Evolutionary conservation across 2,329 filamentous ascomycete species (phyloP).

Genomic region (Ophiostoma sp.): DNA sequence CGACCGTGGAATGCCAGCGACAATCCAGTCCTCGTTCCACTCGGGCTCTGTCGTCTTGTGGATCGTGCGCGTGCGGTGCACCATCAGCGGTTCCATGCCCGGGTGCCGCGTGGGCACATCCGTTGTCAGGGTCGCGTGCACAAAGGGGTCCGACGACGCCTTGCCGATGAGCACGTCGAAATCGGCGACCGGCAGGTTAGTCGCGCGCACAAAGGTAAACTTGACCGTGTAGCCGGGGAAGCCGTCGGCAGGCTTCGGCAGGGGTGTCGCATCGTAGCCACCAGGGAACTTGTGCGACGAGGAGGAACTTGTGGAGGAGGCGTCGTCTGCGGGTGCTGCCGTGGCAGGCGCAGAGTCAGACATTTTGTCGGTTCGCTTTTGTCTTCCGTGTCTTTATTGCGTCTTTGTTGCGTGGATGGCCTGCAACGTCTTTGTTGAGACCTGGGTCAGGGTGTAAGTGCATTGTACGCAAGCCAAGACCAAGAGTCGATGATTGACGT

Average conservation of each 20-base stretch:
- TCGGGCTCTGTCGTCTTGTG: constrained; percentile 65
- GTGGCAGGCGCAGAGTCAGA: not conserved
- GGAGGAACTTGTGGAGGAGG: not conserved
- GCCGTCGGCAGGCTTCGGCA: constrained; percentile 55
- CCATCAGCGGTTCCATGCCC: constrained; percentile 74
- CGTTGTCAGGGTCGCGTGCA: constrained; percentile 69
- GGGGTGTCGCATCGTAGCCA: constrained; percentile 51
- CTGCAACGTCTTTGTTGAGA: no score
- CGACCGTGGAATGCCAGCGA: constrained; percentile 71
- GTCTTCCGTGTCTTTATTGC: no score
- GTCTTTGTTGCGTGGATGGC: no score
- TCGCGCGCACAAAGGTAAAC: constrained; percentile 76
- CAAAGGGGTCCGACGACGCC: constrained; percentile 76
- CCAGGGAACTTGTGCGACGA: constrained; percentile 21
- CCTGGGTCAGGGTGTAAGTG: not conserved
- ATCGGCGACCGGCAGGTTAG: constrained; percentile 78
- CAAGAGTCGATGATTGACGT: constrained; percentile 1
- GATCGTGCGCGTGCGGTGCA: constrained; percentile 69
- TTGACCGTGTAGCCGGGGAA: constrained; percentile 72
- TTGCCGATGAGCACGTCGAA: constrained; percentile 47
- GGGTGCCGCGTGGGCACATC: constrained; percentile 63
- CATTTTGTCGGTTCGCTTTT: not conserved
- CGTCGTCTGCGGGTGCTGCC: not conserved
- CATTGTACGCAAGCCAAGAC: not conserved
- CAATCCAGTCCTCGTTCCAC: constrained; percentile 83